These are phyloP conservation scores for Gleditsia sinensis DNA, from an alignment of 306 rosid genomes.

Conservation along the genomic window DNA sequence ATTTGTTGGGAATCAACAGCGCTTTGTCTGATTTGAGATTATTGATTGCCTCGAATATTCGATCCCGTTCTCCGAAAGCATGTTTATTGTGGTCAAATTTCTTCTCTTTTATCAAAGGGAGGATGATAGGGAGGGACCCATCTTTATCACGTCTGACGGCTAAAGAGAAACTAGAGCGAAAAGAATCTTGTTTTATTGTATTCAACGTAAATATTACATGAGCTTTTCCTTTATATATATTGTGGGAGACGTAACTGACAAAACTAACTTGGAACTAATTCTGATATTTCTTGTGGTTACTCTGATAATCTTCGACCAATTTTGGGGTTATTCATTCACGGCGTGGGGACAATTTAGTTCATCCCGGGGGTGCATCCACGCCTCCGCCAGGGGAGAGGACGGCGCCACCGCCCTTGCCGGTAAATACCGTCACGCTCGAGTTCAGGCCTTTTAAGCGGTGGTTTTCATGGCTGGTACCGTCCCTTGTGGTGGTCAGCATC, in stretches of 20 bases:
- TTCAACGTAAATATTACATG: too few relatives aligned
- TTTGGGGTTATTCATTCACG: conserved; percentile 57
- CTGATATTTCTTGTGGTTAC: too few relatives aligned
- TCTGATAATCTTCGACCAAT: conserved; percentile 15
- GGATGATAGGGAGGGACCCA: conserved; percentile 48
- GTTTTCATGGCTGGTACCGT: conserved; percentile 77
- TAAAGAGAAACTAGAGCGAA: too few relatives aligned
- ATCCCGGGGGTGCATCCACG: conserved; percentile 27
- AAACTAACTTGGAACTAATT: too few relatives aligned
- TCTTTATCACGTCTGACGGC: too few relatives aligned
- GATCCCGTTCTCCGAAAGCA: too few relatives aligned
- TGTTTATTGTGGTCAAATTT: not conserved
- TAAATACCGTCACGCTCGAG: not conserved
- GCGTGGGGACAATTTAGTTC: conserved; percentile 35
- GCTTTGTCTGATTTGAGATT: too few relatives aligned
- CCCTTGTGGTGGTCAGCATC: conserved; percentile 61
- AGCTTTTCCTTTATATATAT: too few relatives aligned
- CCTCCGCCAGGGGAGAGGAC: conserved; percentile 8
- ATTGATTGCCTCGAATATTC: too few relatives aligned
- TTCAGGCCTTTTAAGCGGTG: conserved; percentile 58
- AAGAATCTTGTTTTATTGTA: too few relatives aligned
- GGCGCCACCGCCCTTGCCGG: conserved; percentile 10
- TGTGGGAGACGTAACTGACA: too few relatives aligned
- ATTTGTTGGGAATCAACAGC: not conserved
- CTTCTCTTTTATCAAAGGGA: not conserved